These are phyloP conservation scores for Glycine tomentella DNA, from an alignment of 306 rosid species.

Conservation along the genomic window DNA sequence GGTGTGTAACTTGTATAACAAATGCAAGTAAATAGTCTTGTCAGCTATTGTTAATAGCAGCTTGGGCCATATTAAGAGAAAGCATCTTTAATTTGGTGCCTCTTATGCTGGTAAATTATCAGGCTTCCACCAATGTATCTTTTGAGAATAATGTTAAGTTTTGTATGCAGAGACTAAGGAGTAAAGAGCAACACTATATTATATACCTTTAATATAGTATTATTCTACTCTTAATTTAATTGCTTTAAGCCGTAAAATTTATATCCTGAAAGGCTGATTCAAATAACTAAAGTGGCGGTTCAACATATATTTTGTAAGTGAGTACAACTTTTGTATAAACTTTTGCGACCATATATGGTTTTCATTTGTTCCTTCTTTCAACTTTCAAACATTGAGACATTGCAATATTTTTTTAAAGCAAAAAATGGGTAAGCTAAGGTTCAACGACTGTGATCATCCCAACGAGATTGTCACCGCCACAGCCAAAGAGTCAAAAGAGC, in stretches of 20 bases:
- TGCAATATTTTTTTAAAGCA: neutral
- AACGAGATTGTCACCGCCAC: no score
- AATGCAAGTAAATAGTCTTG: neutral
- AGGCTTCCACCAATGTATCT: neutral
- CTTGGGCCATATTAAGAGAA: constrained; percentile 9
- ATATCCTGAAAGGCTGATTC: neutral
- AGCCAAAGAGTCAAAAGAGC: no score
- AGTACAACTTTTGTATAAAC: no score
- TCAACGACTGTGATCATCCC: no score
- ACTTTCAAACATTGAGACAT: neutral
- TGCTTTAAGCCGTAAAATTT: neutral
- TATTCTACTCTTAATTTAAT: neutral
- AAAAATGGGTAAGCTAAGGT: no score
- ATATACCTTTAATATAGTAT: neutral
- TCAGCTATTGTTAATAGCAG: neutral
- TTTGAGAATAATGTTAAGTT: constrained; percentile 28
- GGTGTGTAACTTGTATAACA: constrained; percentile 13
- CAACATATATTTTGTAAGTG: neutral
- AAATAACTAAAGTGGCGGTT: neutral
- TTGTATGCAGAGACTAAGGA: neutral
- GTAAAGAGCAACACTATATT: neutral
- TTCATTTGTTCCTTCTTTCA: neutral
- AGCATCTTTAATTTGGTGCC: neutral
- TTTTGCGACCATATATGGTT: neutral
- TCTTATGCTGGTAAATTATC: neutral